Conservation (phyloP, 2,329 filamentous ascomycete genomes). For the Claviceps arundinis region DNA sequence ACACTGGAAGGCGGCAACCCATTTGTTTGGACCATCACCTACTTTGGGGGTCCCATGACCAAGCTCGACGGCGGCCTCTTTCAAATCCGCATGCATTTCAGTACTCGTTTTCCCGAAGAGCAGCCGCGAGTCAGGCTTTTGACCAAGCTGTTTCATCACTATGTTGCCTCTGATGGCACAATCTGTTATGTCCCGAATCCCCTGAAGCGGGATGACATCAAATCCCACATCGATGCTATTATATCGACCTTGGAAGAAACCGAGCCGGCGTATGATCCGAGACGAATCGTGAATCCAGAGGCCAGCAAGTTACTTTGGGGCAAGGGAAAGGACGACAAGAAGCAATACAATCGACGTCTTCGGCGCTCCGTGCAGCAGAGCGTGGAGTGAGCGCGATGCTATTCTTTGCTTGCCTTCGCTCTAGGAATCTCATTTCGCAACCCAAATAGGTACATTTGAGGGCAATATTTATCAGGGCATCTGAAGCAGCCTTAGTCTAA, state of each 20-base stretch:
- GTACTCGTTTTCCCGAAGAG: conserved; percentile 73
- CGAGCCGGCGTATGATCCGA: conserved; percentile 75
- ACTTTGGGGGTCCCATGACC: conserved; percentile 86
- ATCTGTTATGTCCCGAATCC: conserved; percentile 64
- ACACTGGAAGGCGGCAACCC: conserved; percentile 70
- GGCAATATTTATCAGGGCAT: conserved; percentile 9
- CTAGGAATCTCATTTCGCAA: neutral
- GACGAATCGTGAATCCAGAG: conserved; percentile 75
- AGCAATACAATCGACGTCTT: conserved; percentile 69
- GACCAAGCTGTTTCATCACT: conserved; percentile 76
- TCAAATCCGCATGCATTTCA: conserved; percentile 65
- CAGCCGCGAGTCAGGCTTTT: conserved; percentile 75
- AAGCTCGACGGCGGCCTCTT: conserved; percentile 88
- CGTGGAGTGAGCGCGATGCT: conserved; percentile 37
- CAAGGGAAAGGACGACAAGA: conserved; percentile 55
- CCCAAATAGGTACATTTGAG: conserved; percentile 19
- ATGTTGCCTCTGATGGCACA: conserved; percentile 66
- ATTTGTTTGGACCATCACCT: conserved; percentile 77
- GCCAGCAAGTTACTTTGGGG: conserved; percentile 84
- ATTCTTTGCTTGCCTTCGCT: neutral
- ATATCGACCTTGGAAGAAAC: conserved; percentile 78
- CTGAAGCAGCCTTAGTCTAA: neutral
- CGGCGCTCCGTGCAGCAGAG: conserved; percentile 63
- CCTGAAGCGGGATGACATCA: conserved; percentile 57
- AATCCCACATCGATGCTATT: conserved; percentile 72